These are phyloP conservation scores for Ascobolus immersus DNA, from an alignment of 495 filamentous ascomycete species.

Conservation along the genomic window DNA sequence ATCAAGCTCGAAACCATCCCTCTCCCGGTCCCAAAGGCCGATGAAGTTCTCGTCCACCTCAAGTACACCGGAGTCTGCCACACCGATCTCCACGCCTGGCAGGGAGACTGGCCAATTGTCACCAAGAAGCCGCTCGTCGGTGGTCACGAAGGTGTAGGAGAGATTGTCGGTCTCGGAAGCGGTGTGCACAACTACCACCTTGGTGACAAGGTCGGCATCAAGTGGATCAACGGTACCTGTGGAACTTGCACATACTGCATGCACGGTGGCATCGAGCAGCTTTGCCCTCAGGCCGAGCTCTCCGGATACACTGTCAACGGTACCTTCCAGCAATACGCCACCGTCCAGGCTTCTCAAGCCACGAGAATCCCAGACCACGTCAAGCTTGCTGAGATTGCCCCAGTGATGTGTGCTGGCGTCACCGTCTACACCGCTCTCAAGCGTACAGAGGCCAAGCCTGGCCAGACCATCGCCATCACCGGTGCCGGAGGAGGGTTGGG, in stretches of 20 bases:
- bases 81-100: constrained; percentile 49
- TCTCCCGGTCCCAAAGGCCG: constrained; percentile 50
- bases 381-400: constrained; percentile 50
- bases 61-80: constrained; percentile 87
- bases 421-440: constrained; percentile 88
- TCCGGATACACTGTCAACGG: constrained; percentile 85
- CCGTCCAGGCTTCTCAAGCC: constrained; percentile 62
- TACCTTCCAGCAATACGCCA: constrained; percentile 73
- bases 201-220: constrained; percentile 62
- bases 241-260: constrained; percentile 57
- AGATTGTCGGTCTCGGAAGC: background rate
- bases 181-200: constrained; percentile 16
- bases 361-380: constrained; percentile 52
- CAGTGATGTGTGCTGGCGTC: constrained; percentile 67
- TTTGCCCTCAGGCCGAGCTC: constrained; percentile 44
- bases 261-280: constrained; percentile 32
- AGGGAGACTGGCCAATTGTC: constrained; percentile 63
- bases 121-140: constrained; percentile 68
- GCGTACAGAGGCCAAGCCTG: constrained; percentile 46
- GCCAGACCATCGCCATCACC: constrained; percentile 62
- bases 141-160: constrained; percentile 45
- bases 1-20: constrained; percentile 59
- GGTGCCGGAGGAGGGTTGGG: constrained; percentile 76
- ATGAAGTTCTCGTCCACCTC: constrained; percentile 78
- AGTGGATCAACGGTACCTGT: constrained; percentile 78